Base-by-base conservation (phyloP, 352 stramenopile genomes). In the Elongisporangium senticosum region DNA sequence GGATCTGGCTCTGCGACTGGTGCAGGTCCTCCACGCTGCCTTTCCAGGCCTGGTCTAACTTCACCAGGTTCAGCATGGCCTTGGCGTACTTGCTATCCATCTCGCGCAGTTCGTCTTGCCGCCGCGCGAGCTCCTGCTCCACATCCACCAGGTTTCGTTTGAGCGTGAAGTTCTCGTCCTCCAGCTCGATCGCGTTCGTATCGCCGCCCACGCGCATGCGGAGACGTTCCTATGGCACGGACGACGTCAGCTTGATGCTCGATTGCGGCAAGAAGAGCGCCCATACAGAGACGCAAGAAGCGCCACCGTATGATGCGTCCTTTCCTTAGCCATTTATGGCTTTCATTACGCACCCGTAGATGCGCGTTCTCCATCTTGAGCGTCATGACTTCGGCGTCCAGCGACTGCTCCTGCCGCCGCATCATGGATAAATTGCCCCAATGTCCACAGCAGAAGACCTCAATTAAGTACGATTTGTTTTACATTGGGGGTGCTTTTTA, bases 361-460 rank as follows among this genome's bases (percentile, higher is more conserved):
- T 93, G 81, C 49, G 85, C 74, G 40, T 86, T 68, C 71, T 95
- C 83, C 61, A 95, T 91, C 69, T 95, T 95, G 49, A 92, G 74
- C 71, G 90, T 86, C 79, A 95, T 89, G 24, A 84, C 49, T 56
- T 89, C 85, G 50, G 64, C 67, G 24, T 66, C 68, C 57, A 85
- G 77, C 22, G 77, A 67, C 57, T 79, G 71, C 54, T 74, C 67
- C 49, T 78, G 69, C 65, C 33, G 8, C 33, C 13, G 33, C 33
- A 43, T 43, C 1, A 43, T 43, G 10, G 5, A 15, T 0, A 17
- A 17, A 4, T 43, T 43, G 3, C 11, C 2, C 10, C 28, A 39
- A 39, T 39, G 28, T 6, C 28, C 10, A 43, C 5, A 4, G 33
- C 33, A 43, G 7, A 15, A 17, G 2, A 17, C 33, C 11, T 26